Evolutionary conservation across 305 asterid genomes (phyloP), one percentile per base, ranked within the genome.

Genomic region (Rubia peregrina): DNA sequence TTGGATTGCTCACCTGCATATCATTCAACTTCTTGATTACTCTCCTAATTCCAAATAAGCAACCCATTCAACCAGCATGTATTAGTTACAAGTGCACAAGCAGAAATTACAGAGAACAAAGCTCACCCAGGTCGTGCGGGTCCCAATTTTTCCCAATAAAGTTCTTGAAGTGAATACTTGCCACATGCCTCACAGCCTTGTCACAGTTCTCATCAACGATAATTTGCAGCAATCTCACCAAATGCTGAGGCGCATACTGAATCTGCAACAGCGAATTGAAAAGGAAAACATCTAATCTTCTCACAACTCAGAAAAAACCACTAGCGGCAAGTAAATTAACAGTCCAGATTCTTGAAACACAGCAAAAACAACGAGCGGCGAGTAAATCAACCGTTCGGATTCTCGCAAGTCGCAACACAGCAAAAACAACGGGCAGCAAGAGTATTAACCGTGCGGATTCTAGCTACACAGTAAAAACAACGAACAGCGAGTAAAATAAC

Each of bases 201-300:
- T 92, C 98, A 38, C 90, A 82, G 59, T 80, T 87, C 60, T 80
- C 96, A 69, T 90, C 98, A 0, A 95, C 94, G 56, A 92, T 87
- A 69, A 95, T 92, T 89, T 95, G 99, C 88, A 95, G 78, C 81
- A 95, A 83, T 86, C 99, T 95, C 83, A 95, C 96, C 80, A 95
- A 79, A 83, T 95, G 99, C 84, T 89, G 97, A 8, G 96, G 98
- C 11, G 92, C 83, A 77, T 73, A 82, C 74, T 95, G 96, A 80
- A 82, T 83, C 99, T 95, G 95, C 85, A 85, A 64, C 49, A 12
- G 36, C 43, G 33, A 66, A 33, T 44, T 51, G 8, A 63, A 61
- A 68, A 68, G 3, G 9, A 30, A 14, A 38, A 19, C 65, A 38
- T 40, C 14, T 40, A 69, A 55, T 40, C 40, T 55, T 55, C 40